Evolutionary conservation across 2,329 filamentous ascomycete species (phyloP).

Genomic region (Aspergillus sergii): DNA sequence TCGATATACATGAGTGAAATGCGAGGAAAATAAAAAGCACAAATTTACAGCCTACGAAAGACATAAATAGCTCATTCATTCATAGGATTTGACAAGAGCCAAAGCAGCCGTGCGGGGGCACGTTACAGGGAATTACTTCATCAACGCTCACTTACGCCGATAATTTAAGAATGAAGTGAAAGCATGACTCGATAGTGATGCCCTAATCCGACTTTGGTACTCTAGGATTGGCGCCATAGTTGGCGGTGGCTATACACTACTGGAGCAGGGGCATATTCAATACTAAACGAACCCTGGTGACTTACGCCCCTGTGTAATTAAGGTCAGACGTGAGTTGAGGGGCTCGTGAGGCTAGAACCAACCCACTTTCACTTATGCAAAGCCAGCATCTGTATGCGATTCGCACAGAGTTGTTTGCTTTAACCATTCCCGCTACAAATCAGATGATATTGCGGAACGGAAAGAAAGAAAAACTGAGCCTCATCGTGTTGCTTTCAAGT

Average conservation of each 20-base stretch:
- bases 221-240: not conserved
- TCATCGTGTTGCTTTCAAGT: not conserved
- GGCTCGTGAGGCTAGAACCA: not conserved
- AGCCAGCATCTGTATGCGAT: not conserved
- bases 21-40: not conserved
- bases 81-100: not conserved
- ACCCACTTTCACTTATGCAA: not conserved
- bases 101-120: not conserved
- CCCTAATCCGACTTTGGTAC: not conserved
- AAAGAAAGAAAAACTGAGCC: not conserved
- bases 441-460: not conserved
- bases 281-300: not conserved
- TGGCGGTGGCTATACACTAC: not conserved
- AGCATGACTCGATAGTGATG: not conserved
- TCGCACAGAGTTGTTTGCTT: not conserved
- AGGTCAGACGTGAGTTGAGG: not conserved
- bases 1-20: not conserved
- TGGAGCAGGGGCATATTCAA: not conserved
- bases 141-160: not conserved
- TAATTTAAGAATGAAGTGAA: not conserved
- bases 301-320: not conserved
- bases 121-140: not conserved
- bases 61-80: not conserved
- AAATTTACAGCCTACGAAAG: not conserved
- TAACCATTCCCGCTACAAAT: not conserved